These are phyloP conservation scores for Aspergillus sp. DNA, from an alignment of 2,329 filamentous ascomycete genomes.

Conservation along the genomic window DNA sequence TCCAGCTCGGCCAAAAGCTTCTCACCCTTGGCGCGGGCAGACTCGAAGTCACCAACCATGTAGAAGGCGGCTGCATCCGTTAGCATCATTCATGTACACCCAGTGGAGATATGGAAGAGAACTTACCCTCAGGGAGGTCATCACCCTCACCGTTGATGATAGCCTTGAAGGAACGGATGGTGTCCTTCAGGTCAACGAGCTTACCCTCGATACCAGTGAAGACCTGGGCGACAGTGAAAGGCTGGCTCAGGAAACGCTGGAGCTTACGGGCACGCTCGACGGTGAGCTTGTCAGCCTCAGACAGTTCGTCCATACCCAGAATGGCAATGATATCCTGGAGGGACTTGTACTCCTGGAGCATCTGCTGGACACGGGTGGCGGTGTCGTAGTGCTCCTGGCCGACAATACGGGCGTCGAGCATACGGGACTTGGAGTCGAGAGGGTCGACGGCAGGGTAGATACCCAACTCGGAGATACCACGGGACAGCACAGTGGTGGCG, in stretches of 20 bases:
- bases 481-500: slow-evolving; percentile 99
- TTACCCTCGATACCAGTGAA: slow-evolving; percentile 84
- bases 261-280: slow-evolving; percentile 99
- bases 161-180: slow-evolving; percentile 94
- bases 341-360: slow-evolving; percentile 99
- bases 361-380: slow-evolving; percentile 95
- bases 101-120: neutral
- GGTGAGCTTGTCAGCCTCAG: slow-evolving; percentile 98
- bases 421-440: slow-evolving; percentile 98
- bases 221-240: slow-evolving; percentile 83
- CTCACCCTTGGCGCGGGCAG: slow-evolving; percentile 94
- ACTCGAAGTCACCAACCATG: slow-evolving; percentile 97
- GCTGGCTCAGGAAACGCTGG: slow-evolving; percentile 99
- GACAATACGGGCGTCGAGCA: slow-evolving; percentile 98
- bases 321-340: slow-evolving; percentile 99
- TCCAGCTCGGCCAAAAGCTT: slow-evolving; percentile 98
- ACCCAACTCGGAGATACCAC: slow-evolving; percentile 99
- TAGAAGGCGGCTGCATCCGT: slow-evolving; percentile 67
- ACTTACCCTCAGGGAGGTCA: slow-evolving; percentile 83
- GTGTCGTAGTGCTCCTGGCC: slow-evolving; percentile 97
- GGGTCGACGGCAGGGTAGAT: slow-evolving; percentile 99
- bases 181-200: slow-evolving; percentile 98
- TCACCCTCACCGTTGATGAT: slow-evolving; percentile 95
- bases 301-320: slow-evolving; percentile 99
- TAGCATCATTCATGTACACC: neutral